Percentiles rank a stretch among this genome's conserved stretches.
Evolutionary conservation across 2,329 filamentous ascomycete species (phyloP).

Genomic region (Aureobasidium melanogenum): DNA sequence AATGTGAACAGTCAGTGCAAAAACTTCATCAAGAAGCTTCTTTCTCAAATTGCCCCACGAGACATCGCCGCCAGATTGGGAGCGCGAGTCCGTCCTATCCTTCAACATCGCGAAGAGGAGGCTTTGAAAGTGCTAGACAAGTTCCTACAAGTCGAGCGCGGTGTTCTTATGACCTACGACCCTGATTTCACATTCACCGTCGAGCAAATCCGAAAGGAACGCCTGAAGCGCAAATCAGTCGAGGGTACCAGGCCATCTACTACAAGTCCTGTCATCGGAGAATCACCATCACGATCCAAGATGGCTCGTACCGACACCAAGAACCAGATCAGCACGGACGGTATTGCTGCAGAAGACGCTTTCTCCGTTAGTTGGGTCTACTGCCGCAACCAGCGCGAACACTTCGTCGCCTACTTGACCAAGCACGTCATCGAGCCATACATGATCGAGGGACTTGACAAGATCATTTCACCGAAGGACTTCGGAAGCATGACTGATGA

Average conservation of each 20-base stretch:
- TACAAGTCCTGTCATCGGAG: background rate
- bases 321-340: background rate
- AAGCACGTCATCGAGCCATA: background rate
- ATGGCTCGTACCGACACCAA: background rate
- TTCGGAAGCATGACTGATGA: background rate
- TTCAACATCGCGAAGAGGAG: background rate
- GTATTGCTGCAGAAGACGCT: background rate
- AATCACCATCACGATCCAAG: background rate
- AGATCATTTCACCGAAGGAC: background rate
- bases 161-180: background rate
- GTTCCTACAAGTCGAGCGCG: background rate
- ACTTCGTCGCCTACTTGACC: background rate
- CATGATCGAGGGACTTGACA: background rate
- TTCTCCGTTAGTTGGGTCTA: background rate
- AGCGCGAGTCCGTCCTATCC: background rate
- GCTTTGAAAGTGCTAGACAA: background rate
- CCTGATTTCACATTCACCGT: background rate
- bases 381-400: background rate
- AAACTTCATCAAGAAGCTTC: background rate
- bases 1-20: background rate
- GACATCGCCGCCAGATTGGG: background rate
- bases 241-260: background rate
- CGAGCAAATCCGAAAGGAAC: background rate
- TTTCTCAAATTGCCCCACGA: background rate
- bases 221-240: background rate